These are phyloP conservation scores for Monascus purpureus DNA, from an alignment of 495 filamentous ascomycete species.

Conservation along the genomic window DNA sequence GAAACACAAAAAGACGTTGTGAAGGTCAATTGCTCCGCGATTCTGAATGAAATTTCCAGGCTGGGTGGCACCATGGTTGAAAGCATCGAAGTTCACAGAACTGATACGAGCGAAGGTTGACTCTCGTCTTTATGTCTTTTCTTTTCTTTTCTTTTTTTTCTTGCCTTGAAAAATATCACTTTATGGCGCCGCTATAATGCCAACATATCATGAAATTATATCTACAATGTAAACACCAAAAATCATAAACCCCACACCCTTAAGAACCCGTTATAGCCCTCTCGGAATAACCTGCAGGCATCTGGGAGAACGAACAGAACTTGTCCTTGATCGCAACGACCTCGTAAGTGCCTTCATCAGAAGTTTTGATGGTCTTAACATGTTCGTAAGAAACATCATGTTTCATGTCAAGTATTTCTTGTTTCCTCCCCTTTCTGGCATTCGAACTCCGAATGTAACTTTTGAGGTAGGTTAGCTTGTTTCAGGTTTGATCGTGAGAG, in stretches of 20 bases:
- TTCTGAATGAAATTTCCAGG: slow-evolving; percentile 63
- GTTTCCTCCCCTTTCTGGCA: slow-evolving; percentile 56
- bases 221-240: slow-evolving; percentile 1
- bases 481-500: not conserved
- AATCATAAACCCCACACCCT: slow-evolving; percentile 10
- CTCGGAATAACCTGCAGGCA: slow-evolving; percentile 32
- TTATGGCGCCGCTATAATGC: not conserved
- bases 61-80: slow-evolving; percentile 30
- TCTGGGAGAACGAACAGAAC: slow-evolving; percentile 68
- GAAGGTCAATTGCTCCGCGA: slow-evolving; percentile 54
- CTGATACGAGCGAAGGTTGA: slow-evolving; percentile 1
- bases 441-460: slow-evolving; percentile 83
- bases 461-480: slow-evolving; percentile 5
- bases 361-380: slow-evolving; percentile 64
- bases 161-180: no score
- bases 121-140: no score
- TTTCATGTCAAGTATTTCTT: slow-evolving; percentile 73
- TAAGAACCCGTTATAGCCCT: slow-evolving; percentile 12
- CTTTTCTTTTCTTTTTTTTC: no score
- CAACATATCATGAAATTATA: no score
- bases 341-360: slow-evolving; percentile 92
- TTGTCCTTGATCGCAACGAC: slow-evolving; percentile 89
- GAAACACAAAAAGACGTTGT: slow-evolving; percentile 23
- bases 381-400: slow-evolving; percentile 72
- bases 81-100: slow-evolving; percentile 21